Percentiles rank a stretch among this genome's conserved stretches.
phyloP scores from a whole-genome alignment of 257 asterid genomes.

The Solanum bulbocastanum region DNA sequence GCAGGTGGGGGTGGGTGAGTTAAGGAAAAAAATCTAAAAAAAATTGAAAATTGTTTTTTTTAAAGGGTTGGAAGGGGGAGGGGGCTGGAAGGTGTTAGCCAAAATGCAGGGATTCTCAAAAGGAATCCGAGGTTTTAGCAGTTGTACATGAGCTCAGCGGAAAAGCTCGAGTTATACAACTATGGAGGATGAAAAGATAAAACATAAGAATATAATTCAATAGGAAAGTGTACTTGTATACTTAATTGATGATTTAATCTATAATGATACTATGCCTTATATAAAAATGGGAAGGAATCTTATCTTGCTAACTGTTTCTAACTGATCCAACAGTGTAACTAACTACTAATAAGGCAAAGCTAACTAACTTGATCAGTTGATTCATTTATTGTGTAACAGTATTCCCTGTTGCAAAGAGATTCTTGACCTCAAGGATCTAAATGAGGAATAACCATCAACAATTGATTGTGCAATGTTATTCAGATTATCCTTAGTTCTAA shows the following conservation, averaged over 20 bases:
- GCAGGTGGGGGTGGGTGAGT: neutral
- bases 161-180: neutral
- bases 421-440: neutral
- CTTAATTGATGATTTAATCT: neutral
- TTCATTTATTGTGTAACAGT: neutral
- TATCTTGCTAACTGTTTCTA: neutral
- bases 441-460: neutral
- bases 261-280: neutral
- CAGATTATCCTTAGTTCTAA: no score
- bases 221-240: neutral
- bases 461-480: neutral
- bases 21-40: neutral
- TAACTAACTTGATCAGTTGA: no score
- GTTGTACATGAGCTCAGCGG: neutral
- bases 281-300: neutral
- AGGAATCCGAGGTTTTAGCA: neutral
- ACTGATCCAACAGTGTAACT: neutral
- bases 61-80: neutral
- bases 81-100: neutral
- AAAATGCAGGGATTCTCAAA: neutral
- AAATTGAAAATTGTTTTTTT: no score
- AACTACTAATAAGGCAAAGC: neutral
- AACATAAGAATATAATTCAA: neutral
- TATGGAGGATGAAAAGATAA: no score
- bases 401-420: neutral